Base-by-base conservation (phyloP, 148 eudicot genomes). In the Vaccinium vitisidaea region DNA sequence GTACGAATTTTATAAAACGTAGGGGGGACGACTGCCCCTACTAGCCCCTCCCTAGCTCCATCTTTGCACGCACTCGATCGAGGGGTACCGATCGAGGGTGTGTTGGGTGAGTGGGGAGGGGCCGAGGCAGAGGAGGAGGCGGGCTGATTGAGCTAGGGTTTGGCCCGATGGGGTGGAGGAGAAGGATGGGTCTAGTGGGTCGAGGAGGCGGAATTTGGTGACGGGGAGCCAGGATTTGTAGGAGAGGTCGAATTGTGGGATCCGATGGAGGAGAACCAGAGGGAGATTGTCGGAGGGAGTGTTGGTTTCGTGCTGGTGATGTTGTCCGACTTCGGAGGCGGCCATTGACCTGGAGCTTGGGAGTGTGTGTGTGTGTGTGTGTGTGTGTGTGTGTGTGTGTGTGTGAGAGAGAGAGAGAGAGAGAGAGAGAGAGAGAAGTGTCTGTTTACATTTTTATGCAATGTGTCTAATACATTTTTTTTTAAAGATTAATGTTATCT, bases 11-110 rank as follows among this genome's bases (percentile, higher is more conserved):
- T n/a, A n/a, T n/a, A n/a, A n/a, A n/a, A n/a, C n/a, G n/a, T n/a
- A n/a, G n/a, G n/a, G n/a, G n/a, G n/a, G n/a, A n/a, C n/a, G n/a
- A n/a, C n/a, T n/a, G n/a, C n/a, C n/a, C n/a, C n/a, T n/a, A n/a
- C n/a, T n/a, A n/a, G n/a, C n/a, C n/a, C n/a, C n/a, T n/a, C n/a
- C n/a, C n/a, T n/a, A n/a, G n/a, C n/a, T n/a, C n/a, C n/a, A n/a
- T n/a, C n/a, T n/a, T n/a, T n/a, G n/a, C 9, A 94, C 87, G 82
- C 89, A 89, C 85, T 94, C 89, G n/a, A 95, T 13, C 2, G 91
- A 84, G 43, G 96, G 98, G 76, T 87, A 84, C 61, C 86, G 89
- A 8, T 82, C 89, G 50, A 95, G 84, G 23, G 58, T 74, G 18
- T 85, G 88, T 74, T 90, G 83, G 13, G 83, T 75, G 32, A 95